phyloP scores from a whole-genome alignment of 768 basidiomycete genomes.

The Auricularia auricula-judae region DNA sequence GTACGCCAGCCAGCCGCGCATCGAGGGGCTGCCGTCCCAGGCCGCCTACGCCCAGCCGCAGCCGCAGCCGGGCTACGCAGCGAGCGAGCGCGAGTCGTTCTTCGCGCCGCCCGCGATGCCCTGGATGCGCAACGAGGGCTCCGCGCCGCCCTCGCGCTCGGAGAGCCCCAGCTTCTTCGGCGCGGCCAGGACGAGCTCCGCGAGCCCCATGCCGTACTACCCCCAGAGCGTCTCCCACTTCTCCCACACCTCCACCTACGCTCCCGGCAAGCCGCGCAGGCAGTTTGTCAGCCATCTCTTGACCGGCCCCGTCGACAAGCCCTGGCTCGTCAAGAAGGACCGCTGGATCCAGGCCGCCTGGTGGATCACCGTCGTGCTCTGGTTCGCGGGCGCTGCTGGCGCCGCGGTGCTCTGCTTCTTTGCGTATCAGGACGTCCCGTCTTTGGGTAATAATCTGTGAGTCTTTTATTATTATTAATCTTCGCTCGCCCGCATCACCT shows the following conservation, averaged over 20 bases:
- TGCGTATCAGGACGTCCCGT: slow-evolving; percentile 29
- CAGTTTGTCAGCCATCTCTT: slow-evolving; percentile 13
- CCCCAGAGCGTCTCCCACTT: not conserved
- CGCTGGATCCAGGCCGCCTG: slow-evolving; percentile 32
- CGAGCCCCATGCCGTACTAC: not conserved
- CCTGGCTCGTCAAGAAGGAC: slow-evolving; percentile 35
- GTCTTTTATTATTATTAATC: slow-evolving; percentile 1
- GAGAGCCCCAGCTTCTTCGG: not conserved
- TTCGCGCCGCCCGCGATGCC: slow-evolving; percentile 5
- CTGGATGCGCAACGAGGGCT: slow-evolving; percentile 4
- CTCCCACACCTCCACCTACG: not conserved
- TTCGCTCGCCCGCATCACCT: slow-evolving; percentile 3
- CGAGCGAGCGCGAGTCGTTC: not conserved
- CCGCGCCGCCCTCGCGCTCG: not conserved
- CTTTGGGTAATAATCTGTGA: slow-evolving; percentile 19
- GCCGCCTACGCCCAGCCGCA: not conserved
- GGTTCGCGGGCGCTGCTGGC: slow-evolving; percentile 31
- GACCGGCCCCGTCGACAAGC: slow-evolving; percentile 32
- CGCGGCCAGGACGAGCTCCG: not conserved
- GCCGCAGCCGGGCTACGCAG: not conserved
- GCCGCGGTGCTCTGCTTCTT: slow-evolving; percentile 36
- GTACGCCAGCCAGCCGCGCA: not conserved
- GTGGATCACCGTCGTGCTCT: slow-evolving; percentile 34
- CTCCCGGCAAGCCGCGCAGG: not conserved
- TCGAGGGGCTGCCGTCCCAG: not conserved